phyloP scores from a whole-genome alignment of 164 flowering plant genomes.

The Warburgia ugandensis region DNA sequence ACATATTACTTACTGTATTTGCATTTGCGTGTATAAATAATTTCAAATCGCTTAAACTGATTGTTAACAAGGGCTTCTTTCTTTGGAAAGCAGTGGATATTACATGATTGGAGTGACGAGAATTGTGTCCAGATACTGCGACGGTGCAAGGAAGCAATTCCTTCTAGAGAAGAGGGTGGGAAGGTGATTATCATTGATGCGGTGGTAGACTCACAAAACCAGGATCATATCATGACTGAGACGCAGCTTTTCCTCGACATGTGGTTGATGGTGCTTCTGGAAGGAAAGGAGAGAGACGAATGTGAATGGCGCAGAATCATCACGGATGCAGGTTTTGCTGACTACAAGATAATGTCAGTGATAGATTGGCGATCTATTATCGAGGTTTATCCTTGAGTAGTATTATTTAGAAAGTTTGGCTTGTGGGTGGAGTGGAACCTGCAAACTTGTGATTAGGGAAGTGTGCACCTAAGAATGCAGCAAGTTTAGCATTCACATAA shows the following conservation, averaged over 20 bases:
- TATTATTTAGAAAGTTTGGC: no score
- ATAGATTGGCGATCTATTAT: background rate
- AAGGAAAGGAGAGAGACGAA: conserved; percentile 4
- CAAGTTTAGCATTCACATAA: no score
- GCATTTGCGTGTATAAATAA: no score
- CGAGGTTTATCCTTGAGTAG: conserved; percentile 1
- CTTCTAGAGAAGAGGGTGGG: conserved; percentile 1
- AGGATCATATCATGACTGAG: background rate
- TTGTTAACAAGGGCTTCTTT: no score
- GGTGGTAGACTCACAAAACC: background rate
- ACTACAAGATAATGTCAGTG: conserved; percentile 2
- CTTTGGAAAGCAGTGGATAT: conserved; percentile 14
- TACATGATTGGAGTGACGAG: conserved; percentile 9
- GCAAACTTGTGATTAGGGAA: no score
- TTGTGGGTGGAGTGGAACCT: no score
- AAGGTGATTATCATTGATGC: conserved; percentile 6
- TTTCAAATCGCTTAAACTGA: no score
- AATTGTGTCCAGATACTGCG: conserved; percentile 2
- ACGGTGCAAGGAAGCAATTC: conserved; percentile 3
- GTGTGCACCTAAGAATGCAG: no score
- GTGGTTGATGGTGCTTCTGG: conserved; percentile 34
- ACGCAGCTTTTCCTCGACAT: conserved; percentile 29
- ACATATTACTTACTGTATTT: no score
- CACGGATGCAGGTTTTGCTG: conserved; percentile 2
- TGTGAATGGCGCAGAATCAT: conserved; percentile 3